These are phyloP conservation scores for Exophiala viscosa DNA, from an alignment of 2,329 filamentous ascomycete genomes.

Conservation along the genomic window DNA sequence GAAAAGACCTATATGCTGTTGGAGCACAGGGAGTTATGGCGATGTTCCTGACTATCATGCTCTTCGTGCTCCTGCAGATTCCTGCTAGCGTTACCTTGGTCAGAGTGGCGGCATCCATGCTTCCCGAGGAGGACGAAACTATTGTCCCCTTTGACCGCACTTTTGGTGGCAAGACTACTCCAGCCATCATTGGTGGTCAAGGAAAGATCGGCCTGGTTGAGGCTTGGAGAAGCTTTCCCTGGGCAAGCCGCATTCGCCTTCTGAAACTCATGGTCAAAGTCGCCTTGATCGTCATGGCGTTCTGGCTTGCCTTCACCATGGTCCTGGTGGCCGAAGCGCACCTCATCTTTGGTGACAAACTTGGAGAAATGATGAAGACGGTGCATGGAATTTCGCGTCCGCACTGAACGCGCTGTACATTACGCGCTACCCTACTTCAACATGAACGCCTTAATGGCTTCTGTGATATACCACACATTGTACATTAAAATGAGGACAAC, in stretches of 20 bases:
- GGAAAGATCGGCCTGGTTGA: slow-evolving; percentile 69
- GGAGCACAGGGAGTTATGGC: slow-evolving; percentile 42
- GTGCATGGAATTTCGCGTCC: slow-evolving; percentile 22
- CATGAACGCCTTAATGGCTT: too few species aligned
- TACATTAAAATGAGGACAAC: background rate
- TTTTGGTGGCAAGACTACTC: slow-evolving; percentile 72
- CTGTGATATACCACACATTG: background rate
- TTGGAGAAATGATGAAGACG: slow-evolving; percentile 27
- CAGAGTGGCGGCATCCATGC: slow-evolving; percentile 81
- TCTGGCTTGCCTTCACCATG: slow-evolving; percentile 47
- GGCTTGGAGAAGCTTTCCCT: slow-evolving; percentile 75
- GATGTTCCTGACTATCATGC: slow-evolving; percentile 42
- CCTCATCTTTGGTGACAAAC: slow-evolving; percentile 41
- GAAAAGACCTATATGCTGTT: slow-evolving; percentile 38
- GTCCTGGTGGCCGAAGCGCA: slow-evolving; percentile 53
- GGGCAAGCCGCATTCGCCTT: slow-evolving; percentile 67
- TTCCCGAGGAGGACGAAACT: slow-evolving; percentile 75
- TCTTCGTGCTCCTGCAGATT: slow-evolving; percentile 64
- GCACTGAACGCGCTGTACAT: slow-evolving; percentile 5
- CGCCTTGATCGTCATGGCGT: slow-evolving; percentile 51
- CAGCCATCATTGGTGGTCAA: slow-evolving; percentile 68
- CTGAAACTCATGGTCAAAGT: slow-evolving; percentile 73
- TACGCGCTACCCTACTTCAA: background rate
- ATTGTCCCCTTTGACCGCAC: slow-evolving; percentile 88
- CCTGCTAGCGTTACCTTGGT: slow-evolving; percentile 73